These are phyloP conservation scores for Raddia distichophylla DNA, from an alignment of 176 grass and related monocot species.

Conservation along the genomic window DNA sequence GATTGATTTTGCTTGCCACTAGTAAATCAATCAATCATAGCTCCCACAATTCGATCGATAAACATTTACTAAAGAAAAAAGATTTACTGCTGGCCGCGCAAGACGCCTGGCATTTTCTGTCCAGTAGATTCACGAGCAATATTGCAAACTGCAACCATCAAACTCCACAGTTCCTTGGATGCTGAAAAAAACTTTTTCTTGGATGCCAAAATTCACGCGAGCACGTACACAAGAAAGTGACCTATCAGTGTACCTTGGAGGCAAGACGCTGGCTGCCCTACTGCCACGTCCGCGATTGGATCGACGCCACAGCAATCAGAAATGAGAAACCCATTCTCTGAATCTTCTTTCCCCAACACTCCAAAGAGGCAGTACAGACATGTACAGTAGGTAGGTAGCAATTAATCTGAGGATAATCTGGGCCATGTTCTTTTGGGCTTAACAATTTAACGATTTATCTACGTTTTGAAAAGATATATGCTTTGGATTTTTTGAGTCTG, in stretches of 20 bases:
- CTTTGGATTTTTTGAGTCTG: too few species aligned
- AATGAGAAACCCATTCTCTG: not conserved
- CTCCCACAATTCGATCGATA: not conserved
- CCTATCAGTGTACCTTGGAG: not conserved
- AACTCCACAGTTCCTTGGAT: not conserved
- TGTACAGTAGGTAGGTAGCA: too few species aligned
- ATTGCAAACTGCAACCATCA: not conserved
- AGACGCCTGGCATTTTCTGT: not conserved
- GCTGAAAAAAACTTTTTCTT: not conserved
- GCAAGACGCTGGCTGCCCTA: not conserved
- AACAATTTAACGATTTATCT: too few species aligned
- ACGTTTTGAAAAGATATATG: too few species aligned
- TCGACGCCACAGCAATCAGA: not conserved
- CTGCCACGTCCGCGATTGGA: constrained; percentile 18
- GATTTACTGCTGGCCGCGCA: too few species aligned
- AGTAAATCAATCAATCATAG: not conserved
- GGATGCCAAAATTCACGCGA: not conserved
- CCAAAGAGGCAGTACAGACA: not conserved
- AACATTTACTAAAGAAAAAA: too few species aligned
- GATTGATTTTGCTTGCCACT: not conserved
- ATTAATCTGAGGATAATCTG: too few species aligned
- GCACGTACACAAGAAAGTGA: not conserved
- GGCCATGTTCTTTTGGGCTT: too few species aligned
- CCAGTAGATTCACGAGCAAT: too few species aligned
- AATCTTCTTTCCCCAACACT: not conserved